A percentile compares a stretch with the other conserved stretches of the same genome.
These are phyloP conservation scores for Nelumbo lutea DNA, from an alignment of 164 flowering plant species.

Conservation along the genomic window DNA sequence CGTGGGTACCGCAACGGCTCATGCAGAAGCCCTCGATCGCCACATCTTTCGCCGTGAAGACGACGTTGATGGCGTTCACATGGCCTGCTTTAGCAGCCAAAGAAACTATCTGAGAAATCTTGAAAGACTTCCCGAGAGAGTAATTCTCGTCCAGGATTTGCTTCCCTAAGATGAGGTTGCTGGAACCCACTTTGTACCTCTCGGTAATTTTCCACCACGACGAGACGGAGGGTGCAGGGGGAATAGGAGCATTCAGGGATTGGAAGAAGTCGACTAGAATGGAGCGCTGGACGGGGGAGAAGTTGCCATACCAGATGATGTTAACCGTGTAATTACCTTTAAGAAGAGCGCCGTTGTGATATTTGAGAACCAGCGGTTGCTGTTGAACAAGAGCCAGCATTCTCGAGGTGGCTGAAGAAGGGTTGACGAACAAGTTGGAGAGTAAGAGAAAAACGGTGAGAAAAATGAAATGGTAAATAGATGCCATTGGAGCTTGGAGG, in stretches of 20 bases:
- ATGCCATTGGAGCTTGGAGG: neutral
- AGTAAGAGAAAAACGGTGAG: slow-evolving; percentile 7
- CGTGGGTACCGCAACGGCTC: slow-evolving; percentile 50
- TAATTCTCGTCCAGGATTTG: slow-evolving; percentile 41
- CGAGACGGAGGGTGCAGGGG: slow-evolving; percentile 40
- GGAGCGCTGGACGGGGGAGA: slow-evolving; percentile 50
- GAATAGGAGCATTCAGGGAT: slow-evolving; percentile 29
- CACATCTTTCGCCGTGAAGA: slow-evolving; percentile 61
- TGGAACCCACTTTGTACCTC: slow-evolving; percentile 43
- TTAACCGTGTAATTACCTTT: slow-evolving; percentile 54
- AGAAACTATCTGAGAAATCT: slow-evolving; percentile 22
- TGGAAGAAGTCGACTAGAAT: slow-evolving; percentile 55
- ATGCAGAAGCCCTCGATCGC: slow-evolving; percentile 49
- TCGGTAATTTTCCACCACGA: slow-evolving; percentile 67
- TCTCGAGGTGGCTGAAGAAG: slow-evolving; percentile 22
- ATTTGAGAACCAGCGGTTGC: slow-evolving; percentile 42
- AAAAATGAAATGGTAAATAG: neutral
- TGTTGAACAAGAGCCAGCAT: slow-evolving; percentile 34
- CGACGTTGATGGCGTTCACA: slow-evolving; percentile 29
- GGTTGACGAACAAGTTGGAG: neutral
- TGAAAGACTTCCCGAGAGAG: slow-evolving; percentile 52
- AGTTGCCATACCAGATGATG: slow-evolving; percentile 62
- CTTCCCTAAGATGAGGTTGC: slow-evolving; percentile 36
- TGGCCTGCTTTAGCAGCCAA: slow-evolving; percentile 28
- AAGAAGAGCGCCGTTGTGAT: slow-evolving; percentile 70